Percentiles rank a stretch among this genome's conserved stretches.
Evolutionary conservation across 192 early-diverging fungal species (phyloP).

Genomic region (Dimargaris cristalligena): DNA sequence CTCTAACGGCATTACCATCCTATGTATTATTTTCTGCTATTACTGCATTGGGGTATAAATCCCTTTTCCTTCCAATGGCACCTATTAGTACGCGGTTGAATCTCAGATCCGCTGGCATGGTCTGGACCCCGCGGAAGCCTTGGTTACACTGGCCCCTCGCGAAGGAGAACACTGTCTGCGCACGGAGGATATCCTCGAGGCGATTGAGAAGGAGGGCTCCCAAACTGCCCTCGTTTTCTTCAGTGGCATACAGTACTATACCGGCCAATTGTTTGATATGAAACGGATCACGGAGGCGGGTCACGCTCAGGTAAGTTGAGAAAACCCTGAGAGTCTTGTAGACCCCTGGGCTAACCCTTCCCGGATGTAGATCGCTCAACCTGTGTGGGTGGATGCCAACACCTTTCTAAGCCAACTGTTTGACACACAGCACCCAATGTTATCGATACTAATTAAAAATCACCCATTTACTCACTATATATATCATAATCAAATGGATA

Average conservation of each 20-base stretch:
- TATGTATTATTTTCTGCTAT: no score
- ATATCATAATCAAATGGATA: no score
- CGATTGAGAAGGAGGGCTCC: constrained; percentile 54
- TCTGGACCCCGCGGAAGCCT: constrained; percentile 40
- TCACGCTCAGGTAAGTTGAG: constrained; percentile 41
- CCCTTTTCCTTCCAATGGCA: constrained; percentile 2
- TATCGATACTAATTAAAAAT: no score
- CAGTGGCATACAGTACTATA: constrained; percentile 88
- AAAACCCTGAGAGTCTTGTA: no score
- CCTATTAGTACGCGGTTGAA: constrained; percentile 59
- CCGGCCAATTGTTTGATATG: constrained; percentile 79
- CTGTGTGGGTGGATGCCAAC: no score
- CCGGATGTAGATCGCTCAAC: no score
- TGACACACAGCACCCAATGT: no score
- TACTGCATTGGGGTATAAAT: constrained; percentile 11
- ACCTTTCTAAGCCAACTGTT: no score
- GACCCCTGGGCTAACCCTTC: no score
- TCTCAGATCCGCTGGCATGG: constrained; percentile 81
- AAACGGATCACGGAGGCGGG: constrained; percentile 65
- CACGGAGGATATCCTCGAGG: constrained; percentile 64
- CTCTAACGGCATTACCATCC: no score
- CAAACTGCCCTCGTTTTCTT: constrained; percentile 75
- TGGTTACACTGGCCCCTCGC: constrained; percentile 61
- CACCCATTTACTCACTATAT: no score
- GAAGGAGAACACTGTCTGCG: constrained; percentile 49